Conservation (phyloP, 1,284 basidiomycete genomes). For the Ceratobasidium sp. region DNA sequence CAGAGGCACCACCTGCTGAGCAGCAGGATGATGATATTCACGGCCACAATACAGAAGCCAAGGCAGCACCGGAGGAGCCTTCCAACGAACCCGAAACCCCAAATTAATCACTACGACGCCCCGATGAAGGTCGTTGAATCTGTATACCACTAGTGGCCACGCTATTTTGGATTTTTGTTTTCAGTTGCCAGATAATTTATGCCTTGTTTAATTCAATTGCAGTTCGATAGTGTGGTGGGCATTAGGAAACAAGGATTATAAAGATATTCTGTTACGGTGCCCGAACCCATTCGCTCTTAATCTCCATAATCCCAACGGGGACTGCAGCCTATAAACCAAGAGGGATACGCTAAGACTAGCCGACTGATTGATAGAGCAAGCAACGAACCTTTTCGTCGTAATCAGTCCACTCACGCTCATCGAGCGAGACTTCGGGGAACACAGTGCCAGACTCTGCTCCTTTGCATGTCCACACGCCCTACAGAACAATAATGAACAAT, state of each 20-base stretch:
- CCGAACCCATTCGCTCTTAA: constrained; percentile 71
- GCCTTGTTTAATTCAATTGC: not conserved
- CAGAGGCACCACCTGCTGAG: not conserved
- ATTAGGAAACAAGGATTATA: not conserved
- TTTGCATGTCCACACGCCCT: constrained; percentile 78
- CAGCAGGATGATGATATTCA: not conserved
- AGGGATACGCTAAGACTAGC: constrained; percentile 22
- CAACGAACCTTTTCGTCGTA: constrained; percentile 79
- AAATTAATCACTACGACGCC: no score
- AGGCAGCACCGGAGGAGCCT: not conserved
- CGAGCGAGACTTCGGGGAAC: constrained; percentile 72
- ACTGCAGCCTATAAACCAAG: constrained; percentile 61
- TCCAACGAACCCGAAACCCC: no score
- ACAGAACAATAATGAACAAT: not conserved
- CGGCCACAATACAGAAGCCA: not conserved
- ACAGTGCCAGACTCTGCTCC: constrained; percentile 64
- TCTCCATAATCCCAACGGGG: constrained; percentile 71
- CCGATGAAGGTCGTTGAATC: no score
- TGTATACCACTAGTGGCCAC: not conserved
- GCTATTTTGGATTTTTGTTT: not conserved
- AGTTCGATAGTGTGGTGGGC: not conserved
- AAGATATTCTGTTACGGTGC: constrained; percentile 57
- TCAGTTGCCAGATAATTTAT: not conserved
- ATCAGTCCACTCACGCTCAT: constrained; percentile 77
- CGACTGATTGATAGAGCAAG: not conserved